Evolutionary conservation across 495 filamentous ascomycete species (phyloP), one percentile per base, ranked within the genome.

Genomic region (Neurospora sp.): DNA sequence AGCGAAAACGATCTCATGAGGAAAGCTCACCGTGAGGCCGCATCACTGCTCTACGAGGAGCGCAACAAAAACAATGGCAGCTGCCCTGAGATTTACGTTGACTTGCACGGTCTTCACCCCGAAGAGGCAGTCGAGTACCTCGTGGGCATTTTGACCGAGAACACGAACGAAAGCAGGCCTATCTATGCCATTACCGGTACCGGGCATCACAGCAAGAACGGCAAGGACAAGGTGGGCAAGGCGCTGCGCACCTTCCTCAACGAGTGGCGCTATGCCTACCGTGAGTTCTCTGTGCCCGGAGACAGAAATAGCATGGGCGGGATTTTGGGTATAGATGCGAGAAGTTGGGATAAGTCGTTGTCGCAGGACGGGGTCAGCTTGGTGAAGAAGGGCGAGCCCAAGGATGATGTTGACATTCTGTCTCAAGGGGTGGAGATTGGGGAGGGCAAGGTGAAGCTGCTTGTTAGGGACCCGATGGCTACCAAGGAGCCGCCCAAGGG

Each of bases 161-260:
- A 98, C 74, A 86, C 87, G 73, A 86, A 89, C 69, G 91, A 91
- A 69, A 84, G 83, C 61, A 86, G 87, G n/a, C 91, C 94, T 3
- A 87, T 98, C 39, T 99, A 98, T 77, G 94, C 94, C 68, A 98
- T 98, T 77, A 97, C 94, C 4, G 96, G 96, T 72, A 98, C 96
- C 8, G 95, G 95, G 10, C 96, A 99, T 77, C 96, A 98, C 79
- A 97, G 93, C 75, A 98, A 98, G 85, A 96, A 97, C 78, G 96
- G 96, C 75, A 98, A 98, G 81, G 96, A 99, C 80, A 99, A 99
- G 82, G 91, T 99, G 39, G 95, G 95, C 74, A 98, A 97, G 84
- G 93, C 94, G 9, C 89, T 99, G 74, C 90, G 95, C 70, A 87
- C 85, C 59, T 99, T 96, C 83, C 85, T 99, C 37, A 95, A 95